Base-by-base conservation (phyloP, 805 yeast species). In the Candida suzukii region DNA sequence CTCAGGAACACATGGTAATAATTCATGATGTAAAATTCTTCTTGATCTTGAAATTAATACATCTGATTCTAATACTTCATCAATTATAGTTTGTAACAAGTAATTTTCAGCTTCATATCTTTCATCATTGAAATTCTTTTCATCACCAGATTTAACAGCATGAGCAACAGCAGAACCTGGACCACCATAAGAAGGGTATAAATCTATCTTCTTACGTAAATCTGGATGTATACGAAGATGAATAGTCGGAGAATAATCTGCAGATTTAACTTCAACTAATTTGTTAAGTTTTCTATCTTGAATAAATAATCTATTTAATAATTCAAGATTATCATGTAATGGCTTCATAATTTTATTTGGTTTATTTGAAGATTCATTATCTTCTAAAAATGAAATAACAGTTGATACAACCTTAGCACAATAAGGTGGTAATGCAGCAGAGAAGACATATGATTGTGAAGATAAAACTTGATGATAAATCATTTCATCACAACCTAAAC, bases 371-470 rank as follows among this genome's bases (percentile, higher is more conserved):
- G 45, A 32, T 25, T 55, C 55, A 31, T 57, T 50, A 21, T 63
- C 49, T 31, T 68, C 71, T 47, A 87, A 66, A 32, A 77, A 60
- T 14, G 66, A 54, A 32, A 87, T 66, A 36, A 49, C 56, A 19
- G 63, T 46, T 1, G 85, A 73, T 1, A 74, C 75, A 2, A 80
- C 79, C 42, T 68, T 73, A 1, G 95, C 95, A 34, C 88, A 75
- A 62, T 84, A 91, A 20, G 97, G 95, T 12, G 99, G 98, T 58
- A 91, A 74, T 1, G 96, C 76, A 8, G 99, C 99, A 54, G 95
- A 84, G 60, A 87, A 93, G 46, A 93, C 93, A 58, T 88, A 93
- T 3, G 96, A 96, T 49, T 73, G 71, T 13, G 95, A 86, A 20
- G 88, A 83, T 53, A 93, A 83, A 60, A 95, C 79, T 70, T 93